Evolutionary conservation across 805 yeast species (phyloP), one percentile per base, ranked within the genome.

Genomic region (Barnettozyma wickerhamii): DNA sequence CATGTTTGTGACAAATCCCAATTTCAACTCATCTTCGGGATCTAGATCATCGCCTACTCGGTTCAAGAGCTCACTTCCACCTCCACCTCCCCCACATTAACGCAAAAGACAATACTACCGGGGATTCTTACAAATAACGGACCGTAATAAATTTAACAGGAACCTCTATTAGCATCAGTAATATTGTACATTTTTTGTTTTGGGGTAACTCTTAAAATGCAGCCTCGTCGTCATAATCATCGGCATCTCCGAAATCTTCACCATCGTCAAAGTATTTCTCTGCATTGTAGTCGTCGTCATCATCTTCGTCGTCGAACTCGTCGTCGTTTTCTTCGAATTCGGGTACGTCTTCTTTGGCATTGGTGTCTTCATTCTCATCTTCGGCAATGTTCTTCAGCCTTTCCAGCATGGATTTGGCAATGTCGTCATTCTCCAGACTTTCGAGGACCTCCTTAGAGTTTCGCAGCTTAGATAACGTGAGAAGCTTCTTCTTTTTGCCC

Each of bases 221-320:
- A n/a, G 82, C 81, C 54, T 76, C 81, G 42, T 77, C 81, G 26
- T 72, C 76, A 26, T 65, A 72, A 34, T 70, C 76, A 37, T 73
- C 78, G 31, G 69, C 77, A 38, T 60, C 71, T 21, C 68, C 68
- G 37, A 62, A 64, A 42, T 81, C 83, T 50, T 77, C 77, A 19
- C 29, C 34, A 26, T 41, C 41, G n/a, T 37, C 81, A 56, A 77
- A 77, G 55, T 77, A 77, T 56, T 75, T 74, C 46, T 77, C 82
- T 12, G 81, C 83, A 49, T 77, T 77, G 26, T 30, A 37, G 27
- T 41, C 41, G n/a, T 37, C 46, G 15, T 47, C 45, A 6, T 38
- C 37, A 21, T 65, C 60, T 10, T 54, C 63, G 21, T 59, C 63
- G 14, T 64, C 64, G 41, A 73, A 80, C 46, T 75, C 82, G 47